Percentiles rank a stretch among this genome's conserved stretches.
Evolutionary conservation across 768 basidiomycete species (phyloP).

Genomic region (Candolleomyces aberdarensis): DNA sequence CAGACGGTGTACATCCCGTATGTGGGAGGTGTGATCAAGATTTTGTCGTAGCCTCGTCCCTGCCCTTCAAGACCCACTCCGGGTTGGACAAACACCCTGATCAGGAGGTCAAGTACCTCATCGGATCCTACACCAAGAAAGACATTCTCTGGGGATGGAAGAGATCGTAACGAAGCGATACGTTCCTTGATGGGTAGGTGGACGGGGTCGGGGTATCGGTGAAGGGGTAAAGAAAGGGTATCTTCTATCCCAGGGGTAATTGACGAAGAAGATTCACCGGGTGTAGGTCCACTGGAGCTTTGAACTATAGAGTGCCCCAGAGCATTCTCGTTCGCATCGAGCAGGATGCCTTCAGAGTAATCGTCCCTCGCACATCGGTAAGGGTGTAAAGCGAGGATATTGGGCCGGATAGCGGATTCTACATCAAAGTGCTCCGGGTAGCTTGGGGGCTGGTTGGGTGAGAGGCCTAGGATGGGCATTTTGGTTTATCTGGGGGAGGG

Average conservation of each 20-base stretch:
- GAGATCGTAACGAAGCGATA: slow-evolving; percentile 68
- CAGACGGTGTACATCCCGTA: slow-evolving; percentile 98
- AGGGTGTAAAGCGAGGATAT: slow-evolving; percentile 87
- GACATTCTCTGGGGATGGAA: slow-evolving; percentile 64
- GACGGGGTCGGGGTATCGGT: slow-evolving; percentile 94
- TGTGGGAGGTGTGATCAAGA: slow-evolving; percentile 89
- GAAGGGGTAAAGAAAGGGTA: slow-evolving; percentile 52
- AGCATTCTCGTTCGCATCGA: slow-evolving; percentile 62
- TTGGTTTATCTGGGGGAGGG: too few relatives aligned
- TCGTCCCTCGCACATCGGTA: slow-evolving; percentile 97
- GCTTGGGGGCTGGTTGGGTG: too few relatives aligned
- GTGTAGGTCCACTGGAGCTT: slow-evolving; percentile 15
- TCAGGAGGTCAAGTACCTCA: slow-evolving; percentile 92
- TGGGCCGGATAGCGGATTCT: slow-evolving; percentile 83
- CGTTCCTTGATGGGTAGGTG: slow-evolving; percentile 75
- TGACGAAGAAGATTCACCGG: neutral
- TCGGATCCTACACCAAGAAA: slow-evolving; percentile 97
- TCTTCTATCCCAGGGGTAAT: slow-evolving; percentile 23
- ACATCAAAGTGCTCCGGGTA: slow-evolving; percentile 84
- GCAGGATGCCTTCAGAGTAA: slow-evolving; percentile 84
- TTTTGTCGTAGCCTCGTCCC: slow-evolving; percentile 52
- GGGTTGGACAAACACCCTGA: slow-evolving; percentile 85
- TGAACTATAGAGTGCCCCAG: slow-evolving; percentile 76
- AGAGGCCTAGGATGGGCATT: neutral
- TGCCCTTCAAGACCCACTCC: slow-evolving; percentile 20